Percentiles rank a stretch among this genome's conserved stretches.
Evolutionary conservation across 352 stramenopile genomes (phyloP).

Genomic region (Pythium vanterpoolii): DNA sequence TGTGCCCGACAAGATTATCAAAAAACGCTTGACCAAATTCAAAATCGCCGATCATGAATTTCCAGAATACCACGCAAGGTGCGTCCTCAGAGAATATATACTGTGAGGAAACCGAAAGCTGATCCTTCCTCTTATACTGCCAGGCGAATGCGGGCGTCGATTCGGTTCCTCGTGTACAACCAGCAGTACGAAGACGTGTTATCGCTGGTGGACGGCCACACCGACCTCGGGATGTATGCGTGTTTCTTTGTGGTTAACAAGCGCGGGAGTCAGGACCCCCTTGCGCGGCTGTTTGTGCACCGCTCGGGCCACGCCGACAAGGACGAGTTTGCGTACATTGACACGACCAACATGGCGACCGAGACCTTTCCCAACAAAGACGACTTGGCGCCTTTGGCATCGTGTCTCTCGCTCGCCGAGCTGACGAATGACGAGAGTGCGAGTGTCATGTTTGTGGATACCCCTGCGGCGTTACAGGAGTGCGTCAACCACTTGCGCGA

Average conservation of each 20-base stretch:
- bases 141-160: conserved; percentile 40
- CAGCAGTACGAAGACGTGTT: conserved; percentile 59
- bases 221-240: conserved; percentile 39
- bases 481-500: conserved; percentile 41
- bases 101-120: too few species aligned
- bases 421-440: conserved; percentile 33
- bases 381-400: conserved; percentile 37
- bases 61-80: conserved; percentile 53
- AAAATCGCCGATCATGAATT: conserved; percentile 50
- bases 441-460: conserved; percentile 67
- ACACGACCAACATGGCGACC: conserved; percentile 25
- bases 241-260: conserved; percentile 56
- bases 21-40: conserved; percentile 63
- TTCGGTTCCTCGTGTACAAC: conserved; percentile 63
- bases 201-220: conserved; percentile 28
- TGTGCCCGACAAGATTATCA: conserved; percentile 63
- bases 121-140: too few species aligned
- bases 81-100: too few species aligned
- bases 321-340: conserved; percentile 44
- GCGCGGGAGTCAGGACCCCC: conserved; percentile 30
- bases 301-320: conserved; percentile 26
- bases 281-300: conserved; percentile 59
- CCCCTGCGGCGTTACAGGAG: conserved; percentile 24
- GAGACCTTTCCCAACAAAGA: conserved; percentile 31
- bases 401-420: conserved; percentile 47